Conservation (phyloP, 805 yeast genomes). For the Ogataea parapolymorpha region DNA sequence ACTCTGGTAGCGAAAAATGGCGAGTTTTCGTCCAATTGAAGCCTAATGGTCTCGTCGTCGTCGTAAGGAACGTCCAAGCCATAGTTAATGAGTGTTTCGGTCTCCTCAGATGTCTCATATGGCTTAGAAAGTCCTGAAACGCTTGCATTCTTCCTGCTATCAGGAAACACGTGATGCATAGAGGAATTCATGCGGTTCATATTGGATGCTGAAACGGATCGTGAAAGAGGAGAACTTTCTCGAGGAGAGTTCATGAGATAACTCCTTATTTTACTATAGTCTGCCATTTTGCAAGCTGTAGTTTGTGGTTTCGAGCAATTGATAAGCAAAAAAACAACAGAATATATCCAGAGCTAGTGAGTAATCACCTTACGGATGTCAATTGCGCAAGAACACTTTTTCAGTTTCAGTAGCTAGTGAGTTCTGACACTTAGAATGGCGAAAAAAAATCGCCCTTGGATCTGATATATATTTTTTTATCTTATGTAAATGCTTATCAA, state of each 20-base stretch:
- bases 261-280: slow-evolving; percentile 10
- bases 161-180: slow-evolving; percentile 3
- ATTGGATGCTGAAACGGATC: slow-evolving; percentile 24
- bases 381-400: background rate
- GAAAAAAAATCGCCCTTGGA: slow-evolving; percentile 3
- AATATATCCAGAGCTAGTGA: background rate
- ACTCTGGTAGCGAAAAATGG: slow-evolving; percentile 24
- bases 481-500: slow-evolving; percentile 1
- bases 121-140: background rate
- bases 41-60: slow-evolving; percentile 30
- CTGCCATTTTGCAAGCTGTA: slow-evolving; percentile 6
- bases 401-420: background rate
- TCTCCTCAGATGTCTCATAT: slow-evolving; percentile 18
- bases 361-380: background rate
- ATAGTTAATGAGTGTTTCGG: slow-evolving; percentile 25
- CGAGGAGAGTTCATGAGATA: slow-evolving; percentile 18
- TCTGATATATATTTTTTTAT: background rate
- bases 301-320: background rate
- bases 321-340: background rate
- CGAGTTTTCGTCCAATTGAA: slow-evolving; percentile 23
- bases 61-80: slow-evolving; percentile 61
- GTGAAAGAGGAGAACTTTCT: slow-evolving; percentile 26
- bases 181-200: slow-evolving; percentile 14
- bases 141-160: slow-evolving; percentile 2
- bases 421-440: slow-evolving; percentile 1